Evolutionary conservation across 495 filamentous ascomycete genomes (phyloP).

Genomic region (Talaromyces liani): DNA sequence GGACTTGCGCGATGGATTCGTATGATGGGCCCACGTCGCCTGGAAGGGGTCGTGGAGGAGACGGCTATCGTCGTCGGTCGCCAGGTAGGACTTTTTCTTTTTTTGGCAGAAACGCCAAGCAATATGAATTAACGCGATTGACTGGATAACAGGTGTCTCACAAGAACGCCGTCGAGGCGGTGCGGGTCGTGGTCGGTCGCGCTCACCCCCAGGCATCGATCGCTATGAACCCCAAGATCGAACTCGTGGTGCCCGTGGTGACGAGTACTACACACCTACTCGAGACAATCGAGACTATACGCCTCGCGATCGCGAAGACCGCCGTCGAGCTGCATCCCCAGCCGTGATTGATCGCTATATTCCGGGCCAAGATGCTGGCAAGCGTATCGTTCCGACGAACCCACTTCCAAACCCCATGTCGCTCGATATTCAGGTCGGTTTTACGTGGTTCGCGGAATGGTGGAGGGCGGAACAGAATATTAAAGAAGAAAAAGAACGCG

Average conservation of each 20-base stretch:
- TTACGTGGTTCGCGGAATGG: slow-evolving; percentile 96
- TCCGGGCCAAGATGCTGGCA: slow-evolving; percentile 63
- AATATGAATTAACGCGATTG: neutral
- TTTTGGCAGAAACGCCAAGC: neutral
- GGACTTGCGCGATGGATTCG: slow-evolving; percentile 28
- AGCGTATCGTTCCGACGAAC: slow-evolving; percentile 56
- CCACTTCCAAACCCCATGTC: slow-evolving; percentile 74
- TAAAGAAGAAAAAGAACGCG: slow-evolving; percentile 79
- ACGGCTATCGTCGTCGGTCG: slow-evolving; percentile 41
- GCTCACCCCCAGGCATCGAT: slow-evolving; percentile 64
- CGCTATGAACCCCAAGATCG: slow-evolving; percentile 58
- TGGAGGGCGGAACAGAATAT: slow-evolving; percentile 80
- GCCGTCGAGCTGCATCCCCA: slow-evolving; percentile 56
- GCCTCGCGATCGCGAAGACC: slow-evolving; percentile 57
- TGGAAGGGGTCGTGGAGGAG: slow-evolving; percentile 31
- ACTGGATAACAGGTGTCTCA: slow-evolving; percentile 18
- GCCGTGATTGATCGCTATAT: slow-evolving; percentile 89
- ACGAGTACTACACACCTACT: slow-evolving; percentile 38
- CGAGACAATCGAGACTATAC: slow-evolving; percentile 55
- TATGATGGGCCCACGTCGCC: slow-evolving; percentile 36
- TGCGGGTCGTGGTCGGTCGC: slow-evolving; percentile 48
- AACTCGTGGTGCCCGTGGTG: slow-evolving; percentile 41
- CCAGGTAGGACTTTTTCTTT: slow-evolving; percentile 33
- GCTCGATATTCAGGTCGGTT: slow-evolving; percentile 88
- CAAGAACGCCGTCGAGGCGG: slow-evolving; percentile 42